Evolutionary conservation across 176 grass and related monocot genomes (phyloP).

Genomic region (Eragrostis nindensis): DNA sequence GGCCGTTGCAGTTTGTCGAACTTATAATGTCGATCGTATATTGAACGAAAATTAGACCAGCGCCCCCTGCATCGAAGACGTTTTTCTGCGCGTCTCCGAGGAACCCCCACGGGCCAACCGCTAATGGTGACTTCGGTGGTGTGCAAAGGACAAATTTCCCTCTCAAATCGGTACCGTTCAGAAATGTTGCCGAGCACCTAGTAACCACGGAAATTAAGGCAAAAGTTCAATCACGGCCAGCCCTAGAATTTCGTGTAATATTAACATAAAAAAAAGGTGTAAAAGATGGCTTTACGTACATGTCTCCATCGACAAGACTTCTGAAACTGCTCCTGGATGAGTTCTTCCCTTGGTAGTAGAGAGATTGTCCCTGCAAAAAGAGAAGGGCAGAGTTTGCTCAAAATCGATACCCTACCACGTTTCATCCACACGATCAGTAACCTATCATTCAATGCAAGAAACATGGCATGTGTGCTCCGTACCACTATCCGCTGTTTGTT

Average conservation of each 20-base stretch:
- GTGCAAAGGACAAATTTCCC: slow-evolving; percentile 26
- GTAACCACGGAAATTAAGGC: not conserved
- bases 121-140: not conserved
- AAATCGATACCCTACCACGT: no score
- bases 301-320: not conserved
- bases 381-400: not conserved
- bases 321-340: slow-evolving; percentile 15
- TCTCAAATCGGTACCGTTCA: slow-evolving; percentile 32
- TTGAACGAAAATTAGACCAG: slow-evolving; percentile 26
- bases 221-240: not conserved
- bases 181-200: slow-evolving; percentile 10
- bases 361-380: slow-evolving; percentile 44
- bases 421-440: no score
- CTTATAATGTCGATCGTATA: not conserved
- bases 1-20: not conserved
- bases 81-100: not conserved
- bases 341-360: slow-evolving; percentile 22
- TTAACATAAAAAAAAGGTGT: not conserved
- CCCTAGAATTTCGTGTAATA: not conserved
- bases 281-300: not conserved
- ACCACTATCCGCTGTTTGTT: slow-evolving; percentile 39
- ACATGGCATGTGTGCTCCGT: not conserved
- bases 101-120: fast-evolving
- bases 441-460: no score
- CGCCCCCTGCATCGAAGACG: not conserved